A percentile compares a stretch with the other conserved stretches of the same genome.
These are phyloP conservation scores for Vitellaria paradoxa DNA, from an alignment of 179 eudicot genomes.

Conservation along the genomic window DNA sequence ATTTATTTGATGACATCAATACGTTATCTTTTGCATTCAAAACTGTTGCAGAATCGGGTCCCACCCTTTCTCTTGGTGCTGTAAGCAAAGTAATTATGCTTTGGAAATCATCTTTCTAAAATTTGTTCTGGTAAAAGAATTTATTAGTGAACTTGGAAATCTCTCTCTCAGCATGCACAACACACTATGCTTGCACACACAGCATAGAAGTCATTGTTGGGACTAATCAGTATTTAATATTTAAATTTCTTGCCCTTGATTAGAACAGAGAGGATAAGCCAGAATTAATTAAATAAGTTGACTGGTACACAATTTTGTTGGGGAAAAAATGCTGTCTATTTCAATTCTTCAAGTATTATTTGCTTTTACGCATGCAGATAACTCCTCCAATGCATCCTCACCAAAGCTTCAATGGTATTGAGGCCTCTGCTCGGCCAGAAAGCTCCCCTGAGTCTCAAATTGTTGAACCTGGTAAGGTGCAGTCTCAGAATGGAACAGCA, in stretches of 20 bases:
- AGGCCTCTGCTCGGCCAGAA: constrained; percentile 23
- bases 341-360: constrained; percentile 5
- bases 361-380: constrained; percentile 8
- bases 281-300: not conserved
- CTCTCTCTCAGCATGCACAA: not conserved
- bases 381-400: constrained; percentile 23
- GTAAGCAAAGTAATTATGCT: constrained; percentile 32
- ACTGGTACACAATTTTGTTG: not conserved
- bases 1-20: constrained; percentile 24
- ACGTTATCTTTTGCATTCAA: constrained; percentile 46
- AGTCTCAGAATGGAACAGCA: constrained; percentile 10
- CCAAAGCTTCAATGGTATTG: constrained; percentile 24
- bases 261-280: not conserved
- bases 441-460: constrained; percentile 19
- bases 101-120: not conserved
- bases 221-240: not conserved
- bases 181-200: not conserved
- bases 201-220: not conserved
- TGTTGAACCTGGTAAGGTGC: constrained; percentile 17
- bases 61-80: constrained; percentile 21
- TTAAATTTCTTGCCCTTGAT: not conserved
- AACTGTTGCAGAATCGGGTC: constrained; percentile 34
- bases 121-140: not conserved
- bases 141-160: not conserved
- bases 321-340: not conserved